These are phyloP conservation scores for Saccharomyces hybrid DNA, from an alignment of 1,139 yeast genomes.

Conservation along the genomic window DNA sequence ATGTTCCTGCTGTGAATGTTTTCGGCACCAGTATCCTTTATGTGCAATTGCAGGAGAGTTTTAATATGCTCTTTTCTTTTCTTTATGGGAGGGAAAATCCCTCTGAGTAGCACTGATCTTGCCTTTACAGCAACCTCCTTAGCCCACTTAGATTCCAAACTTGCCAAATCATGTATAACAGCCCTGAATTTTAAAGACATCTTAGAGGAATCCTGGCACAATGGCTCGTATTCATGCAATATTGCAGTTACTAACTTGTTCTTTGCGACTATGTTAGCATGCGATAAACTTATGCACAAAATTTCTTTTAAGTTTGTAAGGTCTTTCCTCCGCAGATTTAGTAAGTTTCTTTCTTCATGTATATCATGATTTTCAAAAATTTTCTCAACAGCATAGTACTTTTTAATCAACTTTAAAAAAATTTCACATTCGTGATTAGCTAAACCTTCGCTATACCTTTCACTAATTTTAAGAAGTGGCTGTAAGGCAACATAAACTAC, in stretches of 20 bases:
- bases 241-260: slow-evolving; percentile 79
- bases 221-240: slow-evolving; percentile 65
- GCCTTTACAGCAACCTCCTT: slow-evolving; percentile 90
- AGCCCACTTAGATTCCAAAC: slow-evolving; percentile 75
- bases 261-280: slow-evolving; percentile 83
- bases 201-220: slow-evolving; percentile 52
- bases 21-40: slow-evolving; percentile 78
- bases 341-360: slow-evolving; percentile 76
- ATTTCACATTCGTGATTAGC: slow-evolving; percentile 70
- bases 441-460: slow-evolving; percentile 61
- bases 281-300: slow-evolving; percentile 64
- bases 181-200: slow-evolving; percentile 62
- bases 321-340: slow-evolving; percentile 75
- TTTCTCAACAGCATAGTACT: slow-evolving; percentile 65
- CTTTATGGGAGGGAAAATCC: slow-evolving; percentile 85
- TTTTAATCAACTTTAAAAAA: slow-evolving; percentile 55
- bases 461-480: slow-evolving; percentile 64
- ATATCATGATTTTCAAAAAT: slow-evolving; percentile 63
- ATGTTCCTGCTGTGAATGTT: slow-evolving; percentile 67
- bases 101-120: slow-evolving; percentile 85
- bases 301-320: slow-evolving; percentile 67
- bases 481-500: slow-evolving; percentile 50
- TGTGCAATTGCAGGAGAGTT: slow-evolving; percentile 83
- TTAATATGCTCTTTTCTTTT: slow-evolving; percentile 94
- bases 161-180: slow-evolving; percentile 66